Base-by-base conservation (phyloP, 495 filamentous ascomycete species). In the Podospora conica region DNA sequence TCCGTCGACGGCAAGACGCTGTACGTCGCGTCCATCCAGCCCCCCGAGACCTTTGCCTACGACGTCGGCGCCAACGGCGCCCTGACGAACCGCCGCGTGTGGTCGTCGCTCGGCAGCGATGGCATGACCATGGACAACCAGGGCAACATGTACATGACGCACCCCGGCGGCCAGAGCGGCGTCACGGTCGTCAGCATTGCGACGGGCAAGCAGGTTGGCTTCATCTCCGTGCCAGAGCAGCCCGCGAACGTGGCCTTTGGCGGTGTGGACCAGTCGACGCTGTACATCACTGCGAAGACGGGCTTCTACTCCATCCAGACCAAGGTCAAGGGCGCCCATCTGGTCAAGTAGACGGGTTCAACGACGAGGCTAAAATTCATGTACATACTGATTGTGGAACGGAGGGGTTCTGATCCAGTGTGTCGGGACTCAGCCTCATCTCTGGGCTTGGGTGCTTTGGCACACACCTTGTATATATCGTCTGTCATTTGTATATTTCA, bases 61-160 rank as follows among this genome's bases (percentile, higher is more conserved):
- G 65, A 66, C 59, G 59, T 66, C 53, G 65, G 65, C 22, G 58
- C 65, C 53, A 66, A 66, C 58, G 65, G 65, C 22, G 65, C 48
- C 22, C 65, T 66, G 48, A 58, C 65, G 53, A 66, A 66, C 65
- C 65, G 65, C 9, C 65, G 65, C 7, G 24, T 61, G 58, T 66
- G 65, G 65, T 53, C 65, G 24, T 27, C 40, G 58, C 58, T 66
- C 28, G 65, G 65, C 53, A 66, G 65, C 65, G 65, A 66, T 23
- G 65, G 65, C 65, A 66, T 66, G 65, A 66, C 65, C 25, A 66
- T 66, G 65, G 65, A 66, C 58, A 66, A 66, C 58, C 53, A 57
- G 53, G 65, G 65, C 9, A 66, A 66, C 65, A 66, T 66, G 65
- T 66, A 66, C 65, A 66, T 66, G 65, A 53, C 20, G 12, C 53